Conservation (phyloP, 306 rosid species). For the Prunus armeniaca region DNA sequence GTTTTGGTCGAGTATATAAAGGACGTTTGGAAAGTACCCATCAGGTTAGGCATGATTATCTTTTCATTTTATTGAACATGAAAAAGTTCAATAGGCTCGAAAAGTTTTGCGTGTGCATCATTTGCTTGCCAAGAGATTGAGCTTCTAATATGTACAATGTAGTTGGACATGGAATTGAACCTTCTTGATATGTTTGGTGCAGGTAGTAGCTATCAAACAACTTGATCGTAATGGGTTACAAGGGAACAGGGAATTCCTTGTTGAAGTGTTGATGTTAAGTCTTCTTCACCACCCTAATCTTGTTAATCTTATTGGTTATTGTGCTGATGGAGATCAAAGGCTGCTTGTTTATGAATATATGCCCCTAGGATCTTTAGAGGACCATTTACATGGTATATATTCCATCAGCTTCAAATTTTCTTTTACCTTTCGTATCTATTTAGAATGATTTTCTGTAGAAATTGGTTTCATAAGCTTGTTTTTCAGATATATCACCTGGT, state of each 20-base stretch:
- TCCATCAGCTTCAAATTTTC: slow-evolving; percentile 8
- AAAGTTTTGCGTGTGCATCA: background rate
- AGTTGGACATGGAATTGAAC: slow-evolving; percentile 18
- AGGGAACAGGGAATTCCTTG: slow-evolving; percentile 93
- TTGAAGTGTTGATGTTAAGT: slow-evolving; percentile 92
- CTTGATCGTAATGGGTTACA: slow-evolving; percentile 91
- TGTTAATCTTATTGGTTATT: slow-evolving; percentile 88
- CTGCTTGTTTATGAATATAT: slow-evolving; percentile 89
- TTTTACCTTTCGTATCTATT: background rate
- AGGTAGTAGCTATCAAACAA: slow-evolving; percentile 91
- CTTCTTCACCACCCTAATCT: slow-evolving; percentile 92
- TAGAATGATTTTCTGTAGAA: slow-evolving; percentile 1
- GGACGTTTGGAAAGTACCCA: slow-evolving; percentile 71
- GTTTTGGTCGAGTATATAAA: slow-evolving; percentile 87
- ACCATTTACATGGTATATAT: slow-evolving; percentile 74
- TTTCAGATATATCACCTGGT: slow-evolving; percentile 70
- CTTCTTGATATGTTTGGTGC: slow-evolving; percentile 28
- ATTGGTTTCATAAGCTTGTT: slow-evolving; percentile 24
- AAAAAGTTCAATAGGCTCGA: background rate
- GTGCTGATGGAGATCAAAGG: slow-evolving; percentile 99
- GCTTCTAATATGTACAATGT: background rate
- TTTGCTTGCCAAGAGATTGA: background rate
- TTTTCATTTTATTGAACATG: background rate
- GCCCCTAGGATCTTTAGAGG: slow-evolving; percentile 91
- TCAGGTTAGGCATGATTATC: slow-evolving; percentile 51